Base-by-base conservation (phyloP, 306 rosid genomes). In the Leucaena leucocephala region DNA sequence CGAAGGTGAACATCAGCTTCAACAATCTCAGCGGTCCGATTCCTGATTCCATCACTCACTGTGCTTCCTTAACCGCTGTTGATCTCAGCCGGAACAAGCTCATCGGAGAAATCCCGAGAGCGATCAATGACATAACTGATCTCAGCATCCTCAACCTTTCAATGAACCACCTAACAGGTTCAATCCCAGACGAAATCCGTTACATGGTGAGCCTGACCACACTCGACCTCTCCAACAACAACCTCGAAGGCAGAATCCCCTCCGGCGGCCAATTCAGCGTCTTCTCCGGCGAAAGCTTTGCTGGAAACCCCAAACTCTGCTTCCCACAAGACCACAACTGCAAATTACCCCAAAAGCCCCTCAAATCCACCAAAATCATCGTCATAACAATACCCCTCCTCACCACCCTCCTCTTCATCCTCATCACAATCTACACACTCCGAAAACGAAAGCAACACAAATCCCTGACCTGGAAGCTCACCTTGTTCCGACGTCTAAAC, bases 261-360 rank as follows among this genome's bases (percentile, higher is more conserved):
- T 54, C 69, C 0, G 97, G 92, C 2, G 97, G 92, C 1, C 98
- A 95, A 58, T 91, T 90, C 61, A 34, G 71, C 0, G 90, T 82
- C 15, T 92, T 91, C 92, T 77, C 85, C 67, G 88, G 78, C 64
- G 79, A 72, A 19, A 85, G 89, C 1, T 92, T 95, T 38, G 36
- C 71, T 0, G 96, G 98, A 13, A 95, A 95, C 82, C 97, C 97
- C 0, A 49, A 71, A 19, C 95, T 95, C 17, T 92, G 98, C 52
- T 48, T 62, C 5, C 76, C 91, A 3, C 84, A 78, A 68, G 73
- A 76, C 3, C 36, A 36, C 2, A 39, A 83, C 12, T 94, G 97
- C 59, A 72, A 58, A 8, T 2, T 0, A 11, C 40, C n/a, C 54
- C 14, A 45, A 1, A 42, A 15, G 7, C 38, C 66, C 5, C 27